Percentiles rank a stretch among this genome's conserved stretches.
These are phyloP conservation scores for Tanozyma kutaoensis DNA, from an alignment of 805 yeast genomes.

Conservation along the genomic window DNA sequence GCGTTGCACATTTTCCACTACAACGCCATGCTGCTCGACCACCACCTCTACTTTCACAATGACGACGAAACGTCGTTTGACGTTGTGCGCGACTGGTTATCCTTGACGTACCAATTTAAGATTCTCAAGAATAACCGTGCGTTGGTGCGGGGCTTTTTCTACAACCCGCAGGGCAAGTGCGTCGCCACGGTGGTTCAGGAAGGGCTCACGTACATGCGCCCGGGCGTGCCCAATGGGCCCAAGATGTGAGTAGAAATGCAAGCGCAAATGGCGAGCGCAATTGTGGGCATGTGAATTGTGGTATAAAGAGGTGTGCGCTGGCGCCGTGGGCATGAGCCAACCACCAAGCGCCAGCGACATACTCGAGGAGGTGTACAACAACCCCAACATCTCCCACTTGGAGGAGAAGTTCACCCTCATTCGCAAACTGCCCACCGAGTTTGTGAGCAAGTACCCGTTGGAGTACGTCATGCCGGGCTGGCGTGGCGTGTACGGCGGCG, in stretches of 20 bases:
- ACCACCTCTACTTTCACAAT: constrained; percentile 28
- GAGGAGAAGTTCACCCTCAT: constrained; percentile 9
- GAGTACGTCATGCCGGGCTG: constrained; percentile 9
- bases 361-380: too few species aligned
- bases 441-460: constrained; percentile 12
- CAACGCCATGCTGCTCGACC: constrained; percentile 32
- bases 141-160: constrained; percentile 23
- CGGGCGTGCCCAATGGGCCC: constrained; percentile 14
- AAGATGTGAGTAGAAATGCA: too few species aligned
- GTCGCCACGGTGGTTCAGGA: constrained; percentile 29
- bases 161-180: constrained; percentile 14
- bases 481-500: constrained; percentile 18
- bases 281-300: too few species aligned
- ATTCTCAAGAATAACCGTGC: constrained; percentile 21
- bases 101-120: constrained; percentile 21
- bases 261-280: too few species aligned
- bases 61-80: constrained; percentile 13
- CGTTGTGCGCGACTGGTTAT: constrained; percentile 21
- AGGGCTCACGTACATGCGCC: constrained; percentile 20
- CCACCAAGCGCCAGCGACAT: too few species aligned
- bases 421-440: constrained; percentile 5
- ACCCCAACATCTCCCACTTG: too few species aligned
- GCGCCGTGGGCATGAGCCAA: too few species aligned
- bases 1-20: constrained; percentile 26
- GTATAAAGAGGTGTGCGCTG: too few species aligned